These are phyloP conservation scores for Neospora caninum DNA, from an alignment of 169 alveolate species.

Conservation along the genomic window DNA sequence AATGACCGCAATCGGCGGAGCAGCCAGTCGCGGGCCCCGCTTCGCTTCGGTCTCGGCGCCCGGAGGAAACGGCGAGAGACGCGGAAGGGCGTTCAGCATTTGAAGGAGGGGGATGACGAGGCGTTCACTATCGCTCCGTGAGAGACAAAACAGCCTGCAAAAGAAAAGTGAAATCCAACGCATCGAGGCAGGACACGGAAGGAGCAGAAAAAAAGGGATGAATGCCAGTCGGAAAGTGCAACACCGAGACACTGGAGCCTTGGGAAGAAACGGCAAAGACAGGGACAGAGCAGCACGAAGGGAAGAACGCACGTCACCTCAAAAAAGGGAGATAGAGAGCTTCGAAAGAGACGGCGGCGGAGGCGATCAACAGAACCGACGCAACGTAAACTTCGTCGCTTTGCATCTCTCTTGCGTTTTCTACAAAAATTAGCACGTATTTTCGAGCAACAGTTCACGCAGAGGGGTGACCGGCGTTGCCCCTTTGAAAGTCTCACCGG, in stretches of 20 bases:
- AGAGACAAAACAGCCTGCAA: not conserved
- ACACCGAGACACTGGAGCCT: too few species aligned
- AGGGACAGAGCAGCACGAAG: too few species aligned
- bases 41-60: not conserved
- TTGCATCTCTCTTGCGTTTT: too few species aligned
- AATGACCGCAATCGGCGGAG: conserved; percentile 4
- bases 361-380: too few species aligned
- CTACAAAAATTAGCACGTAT: too few species aligned
- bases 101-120: conserved; percentile 10
- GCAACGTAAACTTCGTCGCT: too few species aligned
- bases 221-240: not conserved
- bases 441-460: too few species aligned
- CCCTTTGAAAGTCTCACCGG: conserved; percentile 20
- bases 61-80: not conserved
- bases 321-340: too few species aligned
- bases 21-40: not conserved
- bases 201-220: not conserved
- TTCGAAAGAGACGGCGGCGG: too few species aligned
- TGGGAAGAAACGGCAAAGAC: too few species aligned
- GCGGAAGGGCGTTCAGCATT: not conserved
- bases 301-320: too few species aligned
- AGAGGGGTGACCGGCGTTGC: too few species aligned
- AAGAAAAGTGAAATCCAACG: not conserved
- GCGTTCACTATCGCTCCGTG: conserved; percentile 24
- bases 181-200: not conserved